phyloP scores from a whole-genome alignment of 208 protist genomes.

The Crithidia acanthocephali region DNA sequence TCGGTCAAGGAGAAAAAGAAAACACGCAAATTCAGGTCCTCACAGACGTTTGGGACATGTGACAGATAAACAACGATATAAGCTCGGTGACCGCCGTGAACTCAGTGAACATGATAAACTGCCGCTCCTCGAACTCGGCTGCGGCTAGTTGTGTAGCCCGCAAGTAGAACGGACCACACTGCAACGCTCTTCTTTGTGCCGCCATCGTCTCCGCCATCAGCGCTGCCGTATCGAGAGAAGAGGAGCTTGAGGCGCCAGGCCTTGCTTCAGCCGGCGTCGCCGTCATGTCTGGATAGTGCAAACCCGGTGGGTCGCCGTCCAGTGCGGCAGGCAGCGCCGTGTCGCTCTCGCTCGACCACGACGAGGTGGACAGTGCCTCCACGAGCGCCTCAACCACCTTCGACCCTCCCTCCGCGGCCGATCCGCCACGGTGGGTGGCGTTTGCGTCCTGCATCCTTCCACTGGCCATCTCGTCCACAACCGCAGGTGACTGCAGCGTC shows the following conservation, averaged over 20 bases:
- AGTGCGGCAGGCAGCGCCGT: background rate
- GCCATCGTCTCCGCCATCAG: background rate
- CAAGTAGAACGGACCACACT: conserved; percentile 14
- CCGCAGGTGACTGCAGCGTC: background rate
- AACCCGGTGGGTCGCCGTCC: background rate
- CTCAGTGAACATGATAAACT: conserved; percentile 30
- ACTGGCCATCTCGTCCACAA: background rate
- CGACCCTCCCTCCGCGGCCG: background rate
- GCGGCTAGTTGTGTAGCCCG: conserved; percentile 22
- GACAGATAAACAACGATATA: conserved; percentile 29
- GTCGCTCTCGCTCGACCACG: conserved; percentile 48
- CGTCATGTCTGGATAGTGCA: background rate
- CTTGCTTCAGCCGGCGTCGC: background rate
- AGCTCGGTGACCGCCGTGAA: conserved; percentile 28
- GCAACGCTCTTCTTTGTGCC: background rate
- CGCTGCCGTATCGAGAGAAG: background rate
- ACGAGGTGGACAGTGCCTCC: conserved; percentile 70
- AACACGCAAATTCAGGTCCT: background rate
- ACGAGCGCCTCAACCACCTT: conserved; percentile 43
- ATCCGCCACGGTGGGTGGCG: background rate
- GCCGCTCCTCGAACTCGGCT: conserved; percentile 28
- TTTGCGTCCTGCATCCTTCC: background rate
- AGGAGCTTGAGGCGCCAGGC: background rate
- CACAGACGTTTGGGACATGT: conserved; percentile 8
- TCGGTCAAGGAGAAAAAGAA: too few species aligned